These are phyloP conservation scores for Sugiyamaella boreocaroliniensis DNA, from an alignment of 805 yeast genomes.

Conservation along the genomic window DNA sequence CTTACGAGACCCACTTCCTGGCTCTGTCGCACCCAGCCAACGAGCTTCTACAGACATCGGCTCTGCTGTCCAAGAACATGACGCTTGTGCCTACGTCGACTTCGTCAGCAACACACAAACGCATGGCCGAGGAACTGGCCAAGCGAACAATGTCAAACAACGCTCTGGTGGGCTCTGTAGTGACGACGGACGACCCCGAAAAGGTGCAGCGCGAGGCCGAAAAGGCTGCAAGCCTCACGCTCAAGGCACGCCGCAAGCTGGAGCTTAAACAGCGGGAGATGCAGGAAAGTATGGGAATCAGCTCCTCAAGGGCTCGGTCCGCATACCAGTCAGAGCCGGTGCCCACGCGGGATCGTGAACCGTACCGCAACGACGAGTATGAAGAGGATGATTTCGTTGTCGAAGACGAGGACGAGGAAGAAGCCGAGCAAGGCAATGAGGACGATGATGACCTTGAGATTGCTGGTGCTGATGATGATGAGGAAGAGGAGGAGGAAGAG, in stretches of 20 bases:
- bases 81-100: constrained; percentile 87
- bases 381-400: constrained; percentile 36
- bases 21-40: constrained; percentile 64
- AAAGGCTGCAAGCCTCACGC: constrained; percentile 33
- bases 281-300: constrained; percentile 19
- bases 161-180: constrained; percentile 31
- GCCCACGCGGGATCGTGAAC: background rate
- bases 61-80: constrained; percentile 56
- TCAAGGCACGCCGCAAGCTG: constrained; percentile 37
- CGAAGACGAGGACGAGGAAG: constrained; percentile 29
- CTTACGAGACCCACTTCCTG: constrained; percentile 63
- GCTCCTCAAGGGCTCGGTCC: constrained; percentile 3
- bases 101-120: constrained; percentile 73
- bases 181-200: constrained; percentile 41
- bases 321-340: background rate
- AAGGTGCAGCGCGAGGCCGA: constrained; percentile 38
- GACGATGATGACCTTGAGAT: constrained; percentile 26
- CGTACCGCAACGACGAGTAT: constrained; percentile 20
- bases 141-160: constrained; percentile 25
- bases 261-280: constrained; percentile 32
- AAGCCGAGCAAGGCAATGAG: constrained; percentile 24
- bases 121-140: constrained; percentile 49
- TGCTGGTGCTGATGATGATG: constrained; percentile 27
- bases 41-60: constrained; percentile 63
- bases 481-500: constrained; percentile 26